Base-by-base conservation (phyloP, 2,329 filamentous ascomycete genomes). In the Ophiostoma quercus region DNA sequence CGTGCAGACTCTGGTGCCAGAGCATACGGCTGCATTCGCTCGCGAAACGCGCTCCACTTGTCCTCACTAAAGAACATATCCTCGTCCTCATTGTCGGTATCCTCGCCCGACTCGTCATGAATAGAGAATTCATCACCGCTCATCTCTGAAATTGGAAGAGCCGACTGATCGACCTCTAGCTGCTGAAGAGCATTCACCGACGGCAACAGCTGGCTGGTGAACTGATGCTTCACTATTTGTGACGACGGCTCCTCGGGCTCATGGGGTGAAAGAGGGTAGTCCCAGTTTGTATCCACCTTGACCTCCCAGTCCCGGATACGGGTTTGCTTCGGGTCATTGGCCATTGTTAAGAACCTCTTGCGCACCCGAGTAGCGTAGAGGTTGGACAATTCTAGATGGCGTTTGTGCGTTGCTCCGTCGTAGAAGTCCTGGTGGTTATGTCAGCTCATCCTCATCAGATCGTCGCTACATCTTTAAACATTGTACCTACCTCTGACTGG, bases 171-270 rank as follows among this genome's bases (percentile, higher is more conserved):
- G 4, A n/a, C 60, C 29, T n/a, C 29, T 19, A 63, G 19, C 6
- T 63, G 29, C 32, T 63, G 57, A 6, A 63, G 60, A 29, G 60
- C 60, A 12, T n/a, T 37, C 5, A 63, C 16, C 8, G 60, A 63
- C 19, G 60, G 60, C 16, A n/a, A 19, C 14, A 63, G 32, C 32
- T 63, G 60, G 16, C 29, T 37, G 6, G 60, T 63, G 29, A 63
- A 63, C 60, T 63, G 60, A 7, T 63, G 60, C 60, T 34, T 63
- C 32, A 63, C 29, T 29, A 63, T 37, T 29, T 63, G 60, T n/a
- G 60, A 63, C 7, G 60, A 34, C 9, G 60, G 60, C 9, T 63
- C 60, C 7, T 39, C 60, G 32, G 60, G 60, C 7, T 63, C 29
- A 63, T 37, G 60, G 4, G 60, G 25, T 9, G 60, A 29, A 7